A percentile compares a stretch with the other conserved stretches of the same genome.
phyloP scores from a whole-genome alignment of 306 rosid genomes.

The Fagus sylvatica region DNA sequence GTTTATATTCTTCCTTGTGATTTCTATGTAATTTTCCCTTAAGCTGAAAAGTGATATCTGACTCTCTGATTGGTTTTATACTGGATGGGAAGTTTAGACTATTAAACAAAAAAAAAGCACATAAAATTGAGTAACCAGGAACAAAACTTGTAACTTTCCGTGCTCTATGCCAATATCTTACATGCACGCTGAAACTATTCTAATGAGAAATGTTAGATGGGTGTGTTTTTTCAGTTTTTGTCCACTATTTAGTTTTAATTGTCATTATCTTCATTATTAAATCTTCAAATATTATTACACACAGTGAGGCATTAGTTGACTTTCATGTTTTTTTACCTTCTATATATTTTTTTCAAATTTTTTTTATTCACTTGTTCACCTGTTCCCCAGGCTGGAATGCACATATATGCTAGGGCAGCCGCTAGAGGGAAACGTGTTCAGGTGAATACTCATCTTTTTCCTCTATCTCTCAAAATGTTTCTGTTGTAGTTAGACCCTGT shows the following conservation, averaged over 20 bases:
- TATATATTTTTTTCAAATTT: not conserved
- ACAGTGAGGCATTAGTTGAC: constrained; percentile 5
- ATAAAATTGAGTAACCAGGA: not conserved
- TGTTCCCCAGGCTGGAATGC: constrained; percentile 56
- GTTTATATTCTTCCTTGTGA: not conserved
- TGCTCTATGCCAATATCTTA: constrained; percentile 1
- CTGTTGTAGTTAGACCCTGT: not conserved
- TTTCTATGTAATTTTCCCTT: not conserved
- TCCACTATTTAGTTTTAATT: not conserved
- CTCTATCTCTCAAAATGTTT: constrained; percentile 13
- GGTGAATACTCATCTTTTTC: constrained; percentile 34
- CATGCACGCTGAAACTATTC: not conserved
- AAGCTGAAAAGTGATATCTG: constrained; percentile 3
- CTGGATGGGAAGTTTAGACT: not conserved
- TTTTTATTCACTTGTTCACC: constrained; percentile 16
- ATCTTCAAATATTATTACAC: not conserved
- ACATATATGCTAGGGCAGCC: constrained; percentile 64
- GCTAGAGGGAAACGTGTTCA: constrained; percentile 70
- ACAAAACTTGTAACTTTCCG: not conserved
- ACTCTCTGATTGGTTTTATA: not conserved
- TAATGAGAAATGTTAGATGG: not conserved
- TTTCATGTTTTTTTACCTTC: constrained; percentile 5
- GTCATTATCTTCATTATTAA: not conserved
- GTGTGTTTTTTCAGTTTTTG: not conserved
- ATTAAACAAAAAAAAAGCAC: not conserved